Percentiles rank a stretch among this genome's conserved stretches.
These are phyloP conservation scores for Backusella mclennaniae DNA, from an alignment of 192 early-diverging fungal genomes.

Conservation along the genomic window DNA sequence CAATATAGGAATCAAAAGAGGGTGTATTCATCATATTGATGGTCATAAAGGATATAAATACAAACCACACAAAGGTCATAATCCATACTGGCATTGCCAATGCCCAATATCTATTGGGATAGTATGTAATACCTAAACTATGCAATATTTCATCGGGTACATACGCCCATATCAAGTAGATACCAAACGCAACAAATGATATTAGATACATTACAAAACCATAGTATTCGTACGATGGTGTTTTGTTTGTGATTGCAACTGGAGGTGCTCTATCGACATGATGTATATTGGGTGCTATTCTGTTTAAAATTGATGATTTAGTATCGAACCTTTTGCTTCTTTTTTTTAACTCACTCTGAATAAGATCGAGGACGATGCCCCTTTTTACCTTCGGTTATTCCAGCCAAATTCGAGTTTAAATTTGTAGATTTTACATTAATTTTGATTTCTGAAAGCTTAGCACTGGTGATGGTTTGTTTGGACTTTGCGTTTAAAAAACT, in stretches of 20 bases:
- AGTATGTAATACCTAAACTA: conserved; percentile 77
- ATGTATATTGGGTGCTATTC: conserved; percentile 16
- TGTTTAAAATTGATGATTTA: background rate
- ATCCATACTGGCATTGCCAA: conserved; percentile 79
- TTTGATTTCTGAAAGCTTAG: background rate
- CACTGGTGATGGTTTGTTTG: background rate
- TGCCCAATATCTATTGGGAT: conserved; percentile 85
- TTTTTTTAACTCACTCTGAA: conserved; percentile 30
- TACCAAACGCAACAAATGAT: conserved; percentile 68
- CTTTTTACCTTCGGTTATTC: conserved; percentile 13
- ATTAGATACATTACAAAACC: conserved; percentile 85
- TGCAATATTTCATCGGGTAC: conserved; percentile 73
- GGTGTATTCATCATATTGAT: conserved; percentile 79
- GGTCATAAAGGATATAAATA: conserved; percentile 71
- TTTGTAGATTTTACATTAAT: background rate
- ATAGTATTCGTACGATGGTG: conserved; percentile 82
- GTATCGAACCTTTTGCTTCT: too few species aligned
- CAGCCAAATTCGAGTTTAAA: background rate
- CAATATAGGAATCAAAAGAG: conserved; percentile 67
- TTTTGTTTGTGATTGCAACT: conserved; percentile 50
- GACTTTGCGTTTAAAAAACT: conserved; percentile 27
- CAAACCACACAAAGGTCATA: conserved; percentile 71
- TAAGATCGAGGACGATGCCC: conserved; percentile 34
- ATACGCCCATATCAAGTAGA: conserved; percentile 84
- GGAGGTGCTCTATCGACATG: conserved; percentile 33